These are phyloP conservation scores for Rhodamnia rubescens DNA, from an alignment of 345 rosid genomes.

Conservation along the genomic window DNA sequence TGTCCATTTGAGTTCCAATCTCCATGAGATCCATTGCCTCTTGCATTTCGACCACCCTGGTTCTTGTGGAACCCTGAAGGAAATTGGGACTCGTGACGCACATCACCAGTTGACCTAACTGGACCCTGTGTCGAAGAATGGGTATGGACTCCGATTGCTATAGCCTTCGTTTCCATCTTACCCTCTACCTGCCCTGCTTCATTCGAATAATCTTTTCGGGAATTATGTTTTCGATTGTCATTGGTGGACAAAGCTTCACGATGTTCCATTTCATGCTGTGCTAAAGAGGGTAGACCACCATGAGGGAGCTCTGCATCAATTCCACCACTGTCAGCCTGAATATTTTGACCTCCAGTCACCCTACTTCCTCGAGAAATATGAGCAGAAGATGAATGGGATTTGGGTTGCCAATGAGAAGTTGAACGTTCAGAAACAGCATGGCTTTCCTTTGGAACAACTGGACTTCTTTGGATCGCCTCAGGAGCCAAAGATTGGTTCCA, in stretches of 20 bases:
- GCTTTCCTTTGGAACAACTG: slow-evolving; percentile 45
- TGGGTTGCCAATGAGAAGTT: slow-evolving; percentile 72
- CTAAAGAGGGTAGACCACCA: slow-evolving; percentile 5
- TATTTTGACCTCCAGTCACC: slow-evolving; percentile 25
- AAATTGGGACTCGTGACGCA: slow-evolving; percentile 29
- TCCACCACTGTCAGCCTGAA: slow-evolving; percentile 22
- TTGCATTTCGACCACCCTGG: slow-evolving; percentile 40
- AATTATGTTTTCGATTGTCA: slow-evolving; percentile 5
- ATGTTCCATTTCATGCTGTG: slow-evolving; percentile 14
- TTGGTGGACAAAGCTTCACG: slow-evolving; percentile 5
- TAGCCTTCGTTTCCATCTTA: slow-evolving; percentile 35
- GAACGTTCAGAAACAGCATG: slow-evolving; percentile 40
- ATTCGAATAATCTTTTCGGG: slow-evolving; percentile 14
- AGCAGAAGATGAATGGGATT: slow-evolving; percentile 26
- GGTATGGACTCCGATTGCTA: slow-evolving; percentile 20
- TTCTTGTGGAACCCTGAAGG: slow-evolving; percentile 37
- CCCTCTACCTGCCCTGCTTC: slow-evolving; percentile 34
- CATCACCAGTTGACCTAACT: slow-evolving; percentile 20
- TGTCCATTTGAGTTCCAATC: slow-evolving; percentile 61
- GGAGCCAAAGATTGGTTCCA: slow-evolving; percentile 21
- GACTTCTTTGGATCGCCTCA: slow-evolving; percentile 32
- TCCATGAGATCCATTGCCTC: slow-evolving; percentile 51
- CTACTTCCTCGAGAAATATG: slow-evolving; percentile 28
- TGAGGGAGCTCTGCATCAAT: slow-evolving; percentile 32
- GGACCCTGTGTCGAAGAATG: slow-evolving; percentile 27